Evolutionary conservation across 805 yeast genomes (phyloP).

Genomic region (Wickerhamiella siamensis): DNA sequence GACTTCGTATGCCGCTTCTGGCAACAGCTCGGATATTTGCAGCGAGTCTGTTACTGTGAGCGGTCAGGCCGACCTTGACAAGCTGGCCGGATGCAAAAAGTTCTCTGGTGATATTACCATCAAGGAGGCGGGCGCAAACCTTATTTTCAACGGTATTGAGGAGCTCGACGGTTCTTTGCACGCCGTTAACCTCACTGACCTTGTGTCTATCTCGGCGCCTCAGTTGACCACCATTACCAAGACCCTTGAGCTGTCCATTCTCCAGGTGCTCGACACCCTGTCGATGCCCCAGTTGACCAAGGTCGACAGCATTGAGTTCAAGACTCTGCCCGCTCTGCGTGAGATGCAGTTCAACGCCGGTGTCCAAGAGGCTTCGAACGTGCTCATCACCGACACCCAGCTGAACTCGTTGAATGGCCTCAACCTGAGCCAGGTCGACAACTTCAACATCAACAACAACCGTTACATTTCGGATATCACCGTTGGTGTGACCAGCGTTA

Average conservation of each 20-base stretch:
- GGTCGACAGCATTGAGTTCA: conserved; percentile 67
- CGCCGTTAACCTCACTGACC: conserved; percentile 48
- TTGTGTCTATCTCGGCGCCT: conserved; percentile 64
- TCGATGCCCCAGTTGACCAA: conserved; percentile 65
- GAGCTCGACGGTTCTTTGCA: conserved; percentile 64
- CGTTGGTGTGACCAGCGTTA: conserved; percentile 57
- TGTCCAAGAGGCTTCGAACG: conserved; percentile 57
- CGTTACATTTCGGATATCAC: conserved; percentile 48
- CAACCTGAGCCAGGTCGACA: conserved; percentile 25
- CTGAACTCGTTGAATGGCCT: conserved; percentile 28
- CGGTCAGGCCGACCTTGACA: conserved; percentile 64
- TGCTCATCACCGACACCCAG: conserved; percentile 35
- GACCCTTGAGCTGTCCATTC: conserved; percentile 42
- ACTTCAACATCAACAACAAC: conserved; percentile 77
- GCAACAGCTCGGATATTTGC: conserved; percentile 6
- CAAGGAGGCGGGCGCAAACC: conserved; percentile 42
- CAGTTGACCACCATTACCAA: conserved; percentile 61
- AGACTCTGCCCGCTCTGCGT: conserved; percentile 75
- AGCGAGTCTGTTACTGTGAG: conserved; percentile 51
- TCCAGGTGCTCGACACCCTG: conserved; percentile 53
- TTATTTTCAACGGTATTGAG: conserved; percentile 51
- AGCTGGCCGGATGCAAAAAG: conserved; percentile 57
- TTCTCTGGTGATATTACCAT: conserved; percentile 68
- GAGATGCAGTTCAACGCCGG: conserved; percentile 53
- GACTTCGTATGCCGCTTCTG: conserved; percentile 4